Percentiles rank a stretch among this genome's conserved stretches.
These are phyloP conservation scores for Avena eriantha DNA, from an alignment of 176 grass and related monocot species.

Conservation along the genomic window DNA sequence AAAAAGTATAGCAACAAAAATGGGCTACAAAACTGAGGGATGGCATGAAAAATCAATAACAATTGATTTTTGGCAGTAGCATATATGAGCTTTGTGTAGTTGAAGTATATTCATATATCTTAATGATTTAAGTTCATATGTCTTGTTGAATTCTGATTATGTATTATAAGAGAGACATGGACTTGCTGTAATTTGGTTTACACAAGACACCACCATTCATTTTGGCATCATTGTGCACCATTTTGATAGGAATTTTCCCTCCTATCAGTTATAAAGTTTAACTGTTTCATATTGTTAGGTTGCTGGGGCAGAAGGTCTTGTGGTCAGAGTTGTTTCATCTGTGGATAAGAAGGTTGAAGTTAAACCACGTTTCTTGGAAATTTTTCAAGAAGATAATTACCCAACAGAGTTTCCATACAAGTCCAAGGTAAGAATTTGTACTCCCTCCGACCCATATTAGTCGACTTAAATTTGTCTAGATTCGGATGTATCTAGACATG, in stretches of 20 bases:
- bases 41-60: neutral
- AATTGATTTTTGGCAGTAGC: constrained; percentile 1
- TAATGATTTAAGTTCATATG: neutral
- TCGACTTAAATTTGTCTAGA: no score
- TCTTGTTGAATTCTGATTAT: constrained; percentile 29
- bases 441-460: no score
- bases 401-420: constrained; percentile 96
- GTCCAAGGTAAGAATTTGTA: constrained; percentile 75
- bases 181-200: constrained; percentile 24
- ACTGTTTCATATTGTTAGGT: constrained; percentile 60
- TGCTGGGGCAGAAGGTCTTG: constrained; percentile 93
- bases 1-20: constrained; percentile 4
- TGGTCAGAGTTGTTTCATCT: constrained; percentile 98
- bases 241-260: constrained; percentile 11
- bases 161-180: neutral
- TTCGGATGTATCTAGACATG: no score
- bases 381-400: constrained; percentile 98
- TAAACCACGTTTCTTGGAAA: constrained; percentile 96
- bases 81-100: neutral
- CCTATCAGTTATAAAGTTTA: constrained; percentile 16
- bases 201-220: neutral
- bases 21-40: neutral
- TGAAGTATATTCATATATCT: neutral
- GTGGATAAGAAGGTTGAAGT: constrained; percentile 99
- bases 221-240: constrained; percentile 27